Conservation (phyloP, 2,329 filamentous ascomycete genomes). For the Coniochaeta hoffmannii region DNA sequence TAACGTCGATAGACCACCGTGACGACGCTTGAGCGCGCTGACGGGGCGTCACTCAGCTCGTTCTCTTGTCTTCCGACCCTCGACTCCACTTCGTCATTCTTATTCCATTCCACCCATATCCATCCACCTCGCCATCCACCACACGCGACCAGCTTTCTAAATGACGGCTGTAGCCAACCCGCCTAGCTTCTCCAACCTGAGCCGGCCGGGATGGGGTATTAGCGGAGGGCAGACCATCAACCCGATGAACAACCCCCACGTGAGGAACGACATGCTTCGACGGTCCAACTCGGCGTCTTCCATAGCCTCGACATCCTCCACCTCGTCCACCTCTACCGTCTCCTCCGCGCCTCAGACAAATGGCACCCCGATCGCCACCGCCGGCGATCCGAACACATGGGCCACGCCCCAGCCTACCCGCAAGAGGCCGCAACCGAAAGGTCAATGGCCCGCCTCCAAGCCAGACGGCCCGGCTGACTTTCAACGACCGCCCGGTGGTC, state of each 20-base stretch:
- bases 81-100: not conserved
- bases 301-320: constrained; percentile 59
- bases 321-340: constrained; percentile 56
- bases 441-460: constrained; percentile 41
- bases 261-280: constrained; percentile 67
- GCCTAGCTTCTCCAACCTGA: constrained; percentile 55
- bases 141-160: constrained; percentile 12
- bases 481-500: constrained; percentile 26
- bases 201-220: constrained; percentile 59
- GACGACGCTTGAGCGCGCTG: not conserved
- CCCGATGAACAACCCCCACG: constrained; percentile 56
- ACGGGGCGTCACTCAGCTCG: not conserved
- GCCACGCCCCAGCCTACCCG: constrained; percentile 20
- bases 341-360: constrained; percentile 54
- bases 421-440: constrained; percentile 45
- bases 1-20: not conserved
- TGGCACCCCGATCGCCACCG: constrained; percentile 43
- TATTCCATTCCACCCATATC: not conserved
- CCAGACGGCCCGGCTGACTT: constrained; percentile 40
- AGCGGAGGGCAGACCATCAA: constrained; percentile 44
- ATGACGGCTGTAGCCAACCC: constrained; percentile 65
- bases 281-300: constrained; percentile 89
- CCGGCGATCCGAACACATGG: constrained; percentile 44
- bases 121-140: not conserved
- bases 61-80: not conserved